A percentile compares a stretch with the other conserved stretches of the same genome.
phyloP scores from a whole-genome alignment of 140 eudicot genomes.

The Erigeron philadelphicus region DNA sequence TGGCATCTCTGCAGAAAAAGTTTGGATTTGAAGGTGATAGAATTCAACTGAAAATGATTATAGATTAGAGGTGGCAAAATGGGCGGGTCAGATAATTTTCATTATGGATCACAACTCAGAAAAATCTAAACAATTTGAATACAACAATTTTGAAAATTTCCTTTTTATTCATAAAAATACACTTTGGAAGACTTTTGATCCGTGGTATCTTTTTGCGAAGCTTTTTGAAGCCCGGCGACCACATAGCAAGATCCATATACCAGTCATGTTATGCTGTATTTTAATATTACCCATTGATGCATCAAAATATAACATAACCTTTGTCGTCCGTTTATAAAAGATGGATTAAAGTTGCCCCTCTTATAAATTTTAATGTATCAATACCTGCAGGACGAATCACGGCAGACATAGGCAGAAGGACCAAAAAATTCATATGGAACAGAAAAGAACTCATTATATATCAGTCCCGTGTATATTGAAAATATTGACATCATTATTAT shows the following conservation, averaged over 20 bases:
- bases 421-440: slow-evolving; percentile 79
- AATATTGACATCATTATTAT: slow-evolving; percentile 85
- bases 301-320: not conserved
- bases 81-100: not conserved
- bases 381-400: slow-evolving; percentile 69
- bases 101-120: not conserved
- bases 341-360: not conserved
- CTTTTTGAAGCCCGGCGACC: too few relatives aligned
- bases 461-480: slow-evolving; percentile 78
- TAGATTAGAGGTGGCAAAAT: not conserved
- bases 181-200: slow-evolving; percentile 5
- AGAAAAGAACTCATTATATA: slow-evolving; percentile 84
- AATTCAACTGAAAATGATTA: not conserved
- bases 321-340: not conserved
- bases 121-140: not conserved
- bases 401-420: slow-evolving; percentile 72
- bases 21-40: slow-evolving; percentile 10
- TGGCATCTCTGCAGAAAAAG: slow-evolving; percentile 57
- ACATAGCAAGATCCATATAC: too few relatives aligned
- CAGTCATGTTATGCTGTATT: too few relatives aligned
- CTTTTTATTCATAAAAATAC: not conserved
- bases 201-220: too few relatives aligned
- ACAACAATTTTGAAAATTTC: not conserved
- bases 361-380: slow-evolving; percentile 2
- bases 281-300: not conserved